phyloP scores from a whole-genome alignment of 2,329 filamentous ascomycete genomes.

The Bisporella sp. region DNA sequence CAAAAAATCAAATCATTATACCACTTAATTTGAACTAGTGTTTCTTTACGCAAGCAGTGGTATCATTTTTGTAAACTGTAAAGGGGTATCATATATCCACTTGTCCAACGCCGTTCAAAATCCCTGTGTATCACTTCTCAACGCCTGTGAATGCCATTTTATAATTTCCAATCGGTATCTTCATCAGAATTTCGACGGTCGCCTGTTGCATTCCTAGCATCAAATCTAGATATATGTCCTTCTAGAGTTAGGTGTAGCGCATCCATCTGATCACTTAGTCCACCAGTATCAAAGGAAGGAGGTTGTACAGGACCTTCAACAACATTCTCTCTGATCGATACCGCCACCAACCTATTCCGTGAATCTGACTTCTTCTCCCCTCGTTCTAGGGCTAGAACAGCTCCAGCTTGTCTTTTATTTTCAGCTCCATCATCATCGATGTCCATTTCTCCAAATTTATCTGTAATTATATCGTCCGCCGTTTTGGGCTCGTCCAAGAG shows the following conservation, averaged over 20 bases:
- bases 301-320: conserved; percentile 32
- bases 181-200: conserved; percentile 11
- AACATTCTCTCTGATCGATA: conserved; percentile 46
- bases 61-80: too few relatives aligned
- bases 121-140: conserved; percentile 1
- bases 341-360: conserved; percentile 31
- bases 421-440: conserved; percentile 37
- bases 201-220: conserved; percentile 9
- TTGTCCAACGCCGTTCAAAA: conserved; percentile 6
- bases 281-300: conserved; percentile 31
- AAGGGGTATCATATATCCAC: not conserved
- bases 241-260: conserved; percentile 25
- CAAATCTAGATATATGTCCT: conserved; percentile 24
- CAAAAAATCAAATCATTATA: too few relatives aligned
- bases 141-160: conserved; percentile 6
- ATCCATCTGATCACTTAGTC: conserved; percentile 23
- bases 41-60: too few relatives aligned
- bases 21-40: too few relatives aligned
- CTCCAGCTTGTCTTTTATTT: conserved; percentile 29
- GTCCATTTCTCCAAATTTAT: conserved; percentile 31
- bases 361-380: conserved; percentile 26
- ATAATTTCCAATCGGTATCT: conserved; percentile 23
- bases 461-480: conserved; percentile 23
- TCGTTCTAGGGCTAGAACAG: conserved; percentile 45
- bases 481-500: conserved; percentile 60